Evolutionary conservation across 192 early-diverging fungal species (phyloP), one percentile per base, ranked within the genome.

Genomic region (Podochytrium sp.): DNA sequence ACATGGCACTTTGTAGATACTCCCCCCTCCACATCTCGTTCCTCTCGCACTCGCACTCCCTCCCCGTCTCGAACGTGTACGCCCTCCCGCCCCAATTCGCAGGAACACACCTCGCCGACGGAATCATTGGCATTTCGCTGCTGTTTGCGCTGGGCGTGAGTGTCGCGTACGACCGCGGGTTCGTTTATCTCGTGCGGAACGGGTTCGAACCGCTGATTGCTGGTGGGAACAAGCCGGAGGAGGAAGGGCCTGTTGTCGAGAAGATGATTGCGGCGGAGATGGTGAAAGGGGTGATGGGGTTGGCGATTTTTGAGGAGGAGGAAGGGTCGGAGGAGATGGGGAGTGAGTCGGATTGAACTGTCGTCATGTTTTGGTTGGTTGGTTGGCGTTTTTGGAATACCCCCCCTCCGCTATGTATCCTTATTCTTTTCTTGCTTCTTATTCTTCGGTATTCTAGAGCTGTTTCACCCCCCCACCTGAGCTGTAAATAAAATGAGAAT

Each of bases 111-210:
- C 20, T 55, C 14, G 66, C 29, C 18, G 64, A 66, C 27, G 66
- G 66, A 20, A 55, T 69, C 30, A 55, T 69, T 51, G 66, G 66
- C 7, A 56, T 69, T n/a, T 34, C 6, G 12, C n/a, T 69, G 14
- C 51, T 69, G 32, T 56, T 69, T 33, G 12, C 51, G 14, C 34
- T 69, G 33, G 66, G 66, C 1, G 66, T 69, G 18, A 41, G 37
- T 37, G 66, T 69, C 20, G 66, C 66, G 30, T 69, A 34, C 29
- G 66, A 69, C 34, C 66, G 66, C 25, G 66, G 66, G 34, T 69
- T 38, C 37, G 37, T 69, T 10, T 69, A 69, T 38, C 51, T 69
- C 10, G 35, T 69, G 7, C 29, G 53, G n/a, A 69, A 34, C n/a
- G 66, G 66, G 10, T 30, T 69, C 16, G 66, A 69, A 35, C 33